Base-by-base conservation (phyloP, 2,329 filamentous ascomycete genomes). In the Lasiodiplodia theobromae region DNA sequence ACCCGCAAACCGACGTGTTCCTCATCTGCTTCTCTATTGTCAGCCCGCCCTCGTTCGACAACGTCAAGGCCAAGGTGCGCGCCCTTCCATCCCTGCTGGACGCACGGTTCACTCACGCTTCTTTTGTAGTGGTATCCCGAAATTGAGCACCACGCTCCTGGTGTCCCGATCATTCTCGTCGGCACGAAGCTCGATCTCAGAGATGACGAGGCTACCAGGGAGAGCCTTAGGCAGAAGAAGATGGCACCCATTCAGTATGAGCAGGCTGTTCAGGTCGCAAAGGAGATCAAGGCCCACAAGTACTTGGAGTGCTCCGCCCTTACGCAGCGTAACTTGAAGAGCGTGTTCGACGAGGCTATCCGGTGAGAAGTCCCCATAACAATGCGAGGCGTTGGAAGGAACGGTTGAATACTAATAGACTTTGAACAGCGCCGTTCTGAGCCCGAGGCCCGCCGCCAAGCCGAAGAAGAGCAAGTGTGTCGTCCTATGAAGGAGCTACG, bases 11-110 rank as follows among this genome's bases (percentile, higher is more conserved):
- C 70, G 96, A 99, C 77, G 96, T 98, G 60, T 98, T 98, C 83
- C 86, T 98, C 73, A 97, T 98, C 80, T 98, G 95, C 84, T 98
- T 98, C 84, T 97, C 94, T 73, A 96, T 98, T 78, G 94, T 97
- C 82, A 96, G 92, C 89, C 95, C 95, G 60, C 93, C 96, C 25
- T 97, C 95, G 38, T 98, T 97, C 78, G 96, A 98, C 83, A 99
- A 99, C 89, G 95, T 99, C 79, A 96, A 94, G 84, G 94, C 94
- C 70, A 99, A 98, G 91, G 94, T 97, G 85, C 63, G 58, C 44
- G n/a, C 47, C 53, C 34, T 58, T 31, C n/a, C 23, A n/a, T 60
- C 49, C 34, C 21, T 53, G 52, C 12, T 34, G 31, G 64, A 69
- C 58, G 66, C 60, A 70, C 49, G 67, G 58, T 60, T 70, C 52